Conservation (phyloP, 2,329 filamentous ascomycete species). For the Fusarium stilboides region DNA sequence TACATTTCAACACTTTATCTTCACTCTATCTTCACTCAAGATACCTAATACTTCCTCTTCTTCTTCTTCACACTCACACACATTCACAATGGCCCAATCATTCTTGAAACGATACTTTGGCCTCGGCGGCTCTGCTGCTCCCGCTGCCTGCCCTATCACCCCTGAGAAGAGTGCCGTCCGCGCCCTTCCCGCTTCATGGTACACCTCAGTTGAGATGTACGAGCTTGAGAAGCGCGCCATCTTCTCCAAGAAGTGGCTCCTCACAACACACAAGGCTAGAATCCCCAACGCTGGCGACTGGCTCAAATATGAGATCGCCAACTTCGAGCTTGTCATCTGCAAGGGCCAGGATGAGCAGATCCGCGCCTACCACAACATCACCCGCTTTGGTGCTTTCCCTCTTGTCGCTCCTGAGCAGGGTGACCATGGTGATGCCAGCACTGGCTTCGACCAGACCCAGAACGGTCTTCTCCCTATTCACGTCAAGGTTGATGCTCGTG, state of each 20-base stretch:
- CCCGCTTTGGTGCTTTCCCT: constrained; percentile 73
- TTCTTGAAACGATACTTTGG: constrained; percentile 58
- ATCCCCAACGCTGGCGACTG: constrained; percentile 69
- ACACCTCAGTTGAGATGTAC: constrained; percentile 67
- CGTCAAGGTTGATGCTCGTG: constrained; percentile 66
- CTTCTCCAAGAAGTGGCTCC: constrained; percentile 71
- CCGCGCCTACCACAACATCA: constrained; percentile 75
- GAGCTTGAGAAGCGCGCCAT: constrained; percentile 70
- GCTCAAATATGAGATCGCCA: constrained; percentile 68
- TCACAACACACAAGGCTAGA: constrained; percentile 67
- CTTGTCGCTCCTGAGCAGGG: constrained; percentile 62
- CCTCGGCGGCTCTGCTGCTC: constrained; percentile 47
- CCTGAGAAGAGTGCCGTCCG: constrained; percentile 47
- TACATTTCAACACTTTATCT: constrained; percentile 14
- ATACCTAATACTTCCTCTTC: constrained; percentile 10
- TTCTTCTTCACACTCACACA: constrained; percentile 18
- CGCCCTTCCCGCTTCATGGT: constrained; percentile 67
- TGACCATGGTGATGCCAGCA: constrained; percentile 64
- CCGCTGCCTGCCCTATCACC: constrained; percentile 14
- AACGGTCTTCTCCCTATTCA: constrained; percentile 71
- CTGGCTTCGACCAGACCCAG: constrained; percentile 70
- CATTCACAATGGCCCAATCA: constrained; percentile 46
- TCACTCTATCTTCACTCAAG: constrained; percentile 19
- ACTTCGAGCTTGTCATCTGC: constrained; percentile 69
- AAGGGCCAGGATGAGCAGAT: constrained; percentile 66